Evolutionary conservation across 176 grass and related monocot genomes (phyloP).

Genomic region (Cenchrus americanus): DNA sequence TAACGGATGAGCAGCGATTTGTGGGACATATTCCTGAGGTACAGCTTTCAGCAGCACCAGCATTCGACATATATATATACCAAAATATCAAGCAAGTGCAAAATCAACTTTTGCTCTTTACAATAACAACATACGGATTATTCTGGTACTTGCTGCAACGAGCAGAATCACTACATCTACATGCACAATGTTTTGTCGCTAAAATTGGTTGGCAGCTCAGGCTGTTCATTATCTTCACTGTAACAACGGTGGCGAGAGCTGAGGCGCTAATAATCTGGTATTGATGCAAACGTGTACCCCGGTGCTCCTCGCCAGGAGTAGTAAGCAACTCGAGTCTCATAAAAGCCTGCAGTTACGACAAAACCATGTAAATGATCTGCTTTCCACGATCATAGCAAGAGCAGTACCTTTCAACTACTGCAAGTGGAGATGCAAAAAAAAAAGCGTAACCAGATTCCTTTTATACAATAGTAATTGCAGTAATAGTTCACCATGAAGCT

Average conservation of each 20-base stretch:
- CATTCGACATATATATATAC: neutral
- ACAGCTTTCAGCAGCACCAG: neutral
- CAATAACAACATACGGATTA: constrained; percentile 11
- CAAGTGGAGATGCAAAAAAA: neutral
- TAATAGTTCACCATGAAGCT: neutral
- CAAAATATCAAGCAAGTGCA: neutral
- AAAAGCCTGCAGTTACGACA: constrained; percentile 62
- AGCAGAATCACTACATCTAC: constrained; percentile 14
- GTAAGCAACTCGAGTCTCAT: constrained; percentile 92
- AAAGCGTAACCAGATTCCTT: neutral
- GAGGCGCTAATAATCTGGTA: constrained; percentile 76
- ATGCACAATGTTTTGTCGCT: constrained; percentile 27
- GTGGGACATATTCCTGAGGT: neutral
- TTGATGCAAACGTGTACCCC: constrained; percentile 79
- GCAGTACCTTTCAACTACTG: neutral
- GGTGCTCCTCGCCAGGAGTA: constrained; percentile 95
- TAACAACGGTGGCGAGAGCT: neutral
- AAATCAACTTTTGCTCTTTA: neutral
- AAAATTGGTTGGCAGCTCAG: constrained; percentile 4
- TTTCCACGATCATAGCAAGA: neutral
- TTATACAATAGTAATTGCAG: neutral
- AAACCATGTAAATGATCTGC: neutral
- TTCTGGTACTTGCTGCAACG: neutral
- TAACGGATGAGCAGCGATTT: neutral
- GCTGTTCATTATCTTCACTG: constrained; percentile 27